Base-by-base conservation (phyloP, 371 early-diverging fungal genomes). In the Modicella reniformis region DNA sequence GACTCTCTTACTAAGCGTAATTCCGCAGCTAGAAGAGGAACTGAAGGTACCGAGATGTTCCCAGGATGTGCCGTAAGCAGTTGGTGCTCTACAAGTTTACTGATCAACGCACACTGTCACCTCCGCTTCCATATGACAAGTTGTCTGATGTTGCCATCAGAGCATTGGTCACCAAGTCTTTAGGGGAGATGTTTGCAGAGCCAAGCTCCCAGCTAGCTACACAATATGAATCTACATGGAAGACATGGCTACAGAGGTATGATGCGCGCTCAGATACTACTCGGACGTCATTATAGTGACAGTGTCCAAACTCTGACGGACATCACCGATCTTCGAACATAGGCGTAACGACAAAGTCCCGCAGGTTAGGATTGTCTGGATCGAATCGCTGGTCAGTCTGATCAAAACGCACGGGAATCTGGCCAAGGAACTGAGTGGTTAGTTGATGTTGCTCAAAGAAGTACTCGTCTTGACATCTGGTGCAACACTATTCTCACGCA, bases 21-120 rank as follows among this genome's bases (percentile, higher is more conserved):
- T 98, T 32, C 98, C 98, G n/a, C 92, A 93, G 70, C 82, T 98
- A 32, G 96, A 96, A 72, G 97, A 96, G 60, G 97, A 98, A 77
- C 82, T 96, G 79, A 86, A 86, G 70, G 90, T 92, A 63, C 29
- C 13, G 2, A 26, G 0, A 5, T 9, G 49, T 4, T 23, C 10
- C 21, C 17, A 17, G 44, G 3, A 44, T 44, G 13, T 6, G 37
- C 37, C 6, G 44, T 19, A 44, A 19, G 44, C 17, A 3, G 44
- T 44, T 6, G 44, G 19, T 10, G 28, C 5, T 29, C 23, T 17
- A 10, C 26, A 50, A 2, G 50, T 8, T 13, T 50, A 25, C 6
- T 50, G 25, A 28, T 10, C 25, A 6, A 40, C 15, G 10, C 40
- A 10, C 40, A 40, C 15, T 40, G 40, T 10, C 26, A 25, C 23